Conservation (phyloP, 2,329 filamentous ascomycete genomes). For the Lachnellula hyalina region DNA sequence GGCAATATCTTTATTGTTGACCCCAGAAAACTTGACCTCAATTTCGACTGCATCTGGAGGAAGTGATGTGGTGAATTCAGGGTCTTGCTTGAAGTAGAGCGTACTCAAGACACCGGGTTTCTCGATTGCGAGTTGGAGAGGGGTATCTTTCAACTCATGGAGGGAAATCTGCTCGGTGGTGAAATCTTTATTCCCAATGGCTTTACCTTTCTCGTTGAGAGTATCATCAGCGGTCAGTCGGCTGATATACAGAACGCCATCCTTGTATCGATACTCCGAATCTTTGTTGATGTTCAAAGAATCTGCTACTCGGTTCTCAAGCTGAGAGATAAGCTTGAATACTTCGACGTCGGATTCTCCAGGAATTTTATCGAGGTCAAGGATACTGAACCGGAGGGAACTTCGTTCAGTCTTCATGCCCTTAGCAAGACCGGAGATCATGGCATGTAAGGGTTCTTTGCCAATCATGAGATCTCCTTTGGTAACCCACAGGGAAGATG, state of each 20-base stretch:
- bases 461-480: not conserved
- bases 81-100: too few species aligned
- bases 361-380: not conserved
- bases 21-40: conserved; percentile 26
- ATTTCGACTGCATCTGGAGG: conserved; percentile 24
- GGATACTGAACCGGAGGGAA: not conserved
- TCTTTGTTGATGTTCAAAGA: not conserved
- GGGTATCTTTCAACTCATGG: too few species aligned
- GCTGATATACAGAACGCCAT: not conserved
- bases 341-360: too few species aligned
- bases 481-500: not conserved
- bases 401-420: not conserved
- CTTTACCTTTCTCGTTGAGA: conserved; percentile 13
- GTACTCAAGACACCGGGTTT: too few species aligned
- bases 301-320: not conserved
- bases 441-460: not conserved
- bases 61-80: too few species aligned
- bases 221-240: not conserved
- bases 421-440: not conserved
- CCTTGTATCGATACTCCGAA: not conserved
- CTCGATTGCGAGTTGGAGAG: too few species aligned
- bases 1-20: conserved; percentile 42
- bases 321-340: too few species aligned
- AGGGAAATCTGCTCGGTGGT: too few species aligned
- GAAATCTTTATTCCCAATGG: not conserved